Percentiles rank a stretch among this genome's conserved stretches.
These are phyloP conservation scores for Phytophthora pisi DNA, from an alignment of 352 stramenopile genomes.

Conservation along the genomic window DNA sequence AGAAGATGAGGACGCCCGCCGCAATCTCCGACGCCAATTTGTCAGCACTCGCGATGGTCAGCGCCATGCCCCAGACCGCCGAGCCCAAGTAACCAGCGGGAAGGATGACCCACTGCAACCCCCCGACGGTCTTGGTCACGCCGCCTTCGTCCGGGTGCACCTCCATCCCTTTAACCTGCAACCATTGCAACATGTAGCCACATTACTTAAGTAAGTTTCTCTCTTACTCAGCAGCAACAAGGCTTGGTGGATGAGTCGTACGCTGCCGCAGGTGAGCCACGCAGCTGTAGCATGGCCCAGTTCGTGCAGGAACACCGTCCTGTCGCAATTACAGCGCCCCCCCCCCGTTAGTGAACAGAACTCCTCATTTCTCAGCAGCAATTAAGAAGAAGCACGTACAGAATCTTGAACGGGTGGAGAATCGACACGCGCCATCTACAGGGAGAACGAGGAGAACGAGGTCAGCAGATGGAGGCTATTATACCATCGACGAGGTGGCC, in stretches of 20 bases:
- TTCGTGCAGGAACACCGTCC: slow-evolving; percentile 89
- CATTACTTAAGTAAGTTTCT: neutral
- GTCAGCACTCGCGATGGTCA: slow-evolving; percentile 79
- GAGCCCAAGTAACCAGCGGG: slow-evolving; percentile 86
- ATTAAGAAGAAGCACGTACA: slow-evolving; percentile 50
- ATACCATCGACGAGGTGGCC: neutral
- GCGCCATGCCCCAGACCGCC: slow-evolving; percentile 84
- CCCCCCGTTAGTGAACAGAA: neutral
- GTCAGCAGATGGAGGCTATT: slow-evolving; percentile 2
- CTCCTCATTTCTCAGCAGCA: neutral
- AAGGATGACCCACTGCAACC: slow-evolving; percentile 74
- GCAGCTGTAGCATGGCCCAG: slow-evolving; percentile 81
- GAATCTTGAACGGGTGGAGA: slow-evolving; percentile 89
- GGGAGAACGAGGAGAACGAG: neutral
- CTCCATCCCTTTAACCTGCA: slow-evolving; percentile 86
- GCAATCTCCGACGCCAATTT: slow-evolving; percentile 67
- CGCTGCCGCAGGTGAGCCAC: slow-evolving; percentile 86
- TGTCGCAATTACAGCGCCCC: slow-evolving; percentile 26
- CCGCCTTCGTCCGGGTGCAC: slow-evolving; percentile 89
- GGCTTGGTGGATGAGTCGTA: slow-evolving; percentile 19
- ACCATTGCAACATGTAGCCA: neutral
- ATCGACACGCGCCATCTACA: slow-evolving; percentile 86
- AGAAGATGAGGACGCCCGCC: slow-evolving; percentile 87
- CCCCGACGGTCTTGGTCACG: slow-evolving; percentile 83
- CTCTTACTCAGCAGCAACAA: neutral